Evolutionary conservation across 139 green algal genomes (phyloP).

Genomic region (Trebouxia sp.): DNA sequence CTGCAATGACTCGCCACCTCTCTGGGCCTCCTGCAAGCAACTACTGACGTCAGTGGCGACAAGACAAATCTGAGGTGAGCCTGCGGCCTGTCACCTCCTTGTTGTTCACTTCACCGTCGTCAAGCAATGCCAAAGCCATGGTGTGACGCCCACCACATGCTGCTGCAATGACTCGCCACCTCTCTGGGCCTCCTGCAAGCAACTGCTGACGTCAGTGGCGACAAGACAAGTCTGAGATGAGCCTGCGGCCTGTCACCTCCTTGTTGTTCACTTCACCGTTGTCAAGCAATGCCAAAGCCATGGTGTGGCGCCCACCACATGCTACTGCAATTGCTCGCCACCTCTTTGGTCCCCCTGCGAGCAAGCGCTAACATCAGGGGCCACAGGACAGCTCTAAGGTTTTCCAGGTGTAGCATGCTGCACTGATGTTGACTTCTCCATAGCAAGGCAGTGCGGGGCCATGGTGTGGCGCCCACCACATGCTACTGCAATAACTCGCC

Average conservation of each 20-base stretch:
- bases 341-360: slow-evolving; percentile 58
- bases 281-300: slow-evolving; percentile 73
- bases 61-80: neutral
- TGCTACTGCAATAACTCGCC: slow-evolving; percentile 63
- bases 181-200: slow-evolving; percentile 55
- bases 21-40: slow-evolving; percentile 55
- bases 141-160: slow-evolving; percentile 67
- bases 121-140: slow-evolving; percentile 72
- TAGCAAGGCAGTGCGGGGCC: slow-evolving; percentile 67
- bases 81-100: neutral
- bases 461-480: slow-evolving; percentile 71
- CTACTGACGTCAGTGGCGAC: neutral
- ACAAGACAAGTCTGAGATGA: neutral
- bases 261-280: slow-evolving; percentile 33
- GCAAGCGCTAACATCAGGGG: neutral
- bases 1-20: slow-evolving; percentile 66
- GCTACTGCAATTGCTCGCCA: slow-evolving; percentile 68
- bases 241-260: neutral
- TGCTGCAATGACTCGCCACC: slow-evolving; percentile 69
- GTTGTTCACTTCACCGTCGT: slow-evolving; percentile 38
- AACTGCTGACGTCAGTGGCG: neutral
- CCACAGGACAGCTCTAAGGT: neutral
- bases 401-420: neutral
- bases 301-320: slow-evolving; percentile 65
- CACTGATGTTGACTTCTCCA: slow-evolving; percentile 25